These are phyloP conservation scores for Claviceps sp. DNA, from an alignment of 2,329 filamentous ascomycete species.

Conservation along the genomic window DNA sequence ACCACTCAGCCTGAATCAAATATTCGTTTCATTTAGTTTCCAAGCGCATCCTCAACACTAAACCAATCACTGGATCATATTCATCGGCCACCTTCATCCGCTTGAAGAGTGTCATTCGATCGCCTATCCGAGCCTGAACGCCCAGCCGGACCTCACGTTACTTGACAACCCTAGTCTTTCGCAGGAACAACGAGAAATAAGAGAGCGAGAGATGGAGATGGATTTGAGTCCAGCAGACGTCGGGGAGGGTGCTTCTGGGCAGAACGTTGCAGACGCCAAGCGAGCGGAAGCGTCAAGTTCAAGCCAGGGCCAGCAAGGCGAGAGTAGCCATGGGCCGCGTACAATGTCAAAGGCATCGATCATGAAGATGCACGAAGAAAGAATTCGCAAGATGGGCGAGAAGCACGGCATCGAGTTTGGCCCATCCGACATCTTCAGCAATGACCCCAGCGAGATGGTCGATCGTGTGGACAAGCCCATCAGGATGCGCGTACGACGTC, in stretches of 20 bases:
- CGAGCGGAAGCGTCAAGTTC: slow-evolving; percentile 19
- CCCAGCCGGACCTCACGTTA: too few relatives aligned
- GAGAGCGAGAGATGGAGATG: background rate
- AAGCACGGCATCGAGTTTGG: slow-evolving; percentile 43
- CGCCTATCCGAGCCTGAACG: too few relatives aligned
- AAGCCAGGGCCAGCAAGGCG: slow-evolving; percentile 11
- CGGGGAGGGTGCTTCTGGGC: slow-evolving; percentile 34
- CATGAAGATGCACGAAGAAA: slow-evolving; percentile 40
- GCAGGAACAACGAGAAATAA: too few relatives aligned
- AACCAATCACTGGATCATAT: too few relatives aligned
- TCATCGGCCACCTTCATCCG: too few relatives aligned
- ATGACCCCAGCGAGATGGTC: slow-evolving; percentile 37
- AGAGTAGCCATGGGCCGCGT: slow-evolving; percentile 15
- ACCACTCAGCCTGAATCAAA: too few relatives aligned
- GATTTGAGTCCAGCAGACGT: slow-evolving; percentile 16
- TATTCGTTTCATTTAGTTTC: too few relatives aligned
- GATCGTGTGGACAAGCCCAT: slow-evolving; percentile 62
- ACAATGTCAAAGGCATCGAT: slow-evolving; percentile 29
- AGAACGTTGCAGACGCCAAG: slow-evolving; percentile 30
- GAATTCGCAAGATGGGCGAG: slow-evolving; percentile 41
- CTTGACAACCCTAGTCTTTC: too few relatives aligned
- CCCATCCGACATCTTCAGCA: slow-evolving; percentile 37
- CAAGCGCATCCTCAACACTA: too few relatives aligned
- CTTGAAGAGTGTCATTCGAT: too few relatives aligned
- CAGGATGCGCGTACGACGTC: slow-evolving; percentile 63